These are phyloP conservation scores for Rubia yunnanensis DNA, from an alignment of 257 asterid genomes.

Conservation along the genomic window DNA sequence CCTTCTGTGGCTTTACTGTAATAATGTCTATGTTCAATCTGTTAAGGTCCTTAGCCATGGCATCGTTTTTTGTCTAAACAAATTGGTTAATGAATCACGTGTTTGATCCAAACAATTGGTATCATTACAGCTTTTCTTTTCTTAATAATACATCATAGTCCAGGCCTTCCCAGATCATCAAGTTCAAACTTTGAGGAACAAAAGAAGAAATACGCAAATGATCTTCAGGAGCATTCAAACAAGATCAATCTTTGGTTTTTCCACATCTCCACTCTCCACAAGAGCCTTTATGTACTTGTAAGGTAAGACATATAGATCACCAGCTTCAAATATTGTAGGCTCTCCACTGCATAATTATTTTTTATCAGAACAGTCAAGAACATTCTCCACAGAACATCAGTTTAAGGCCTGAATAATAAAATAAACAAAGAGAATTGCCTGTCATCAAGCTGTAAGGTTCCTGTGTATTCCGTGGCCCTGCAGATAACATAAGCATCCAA, in stretches of 20 bases:
- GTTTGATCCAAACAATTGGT: no score
- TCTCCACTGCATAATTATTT: not conserved
- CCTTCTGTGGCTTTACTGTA: no score
- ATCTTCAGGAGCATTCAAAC: not conserved
- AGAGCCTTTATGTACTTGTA: not conserved
- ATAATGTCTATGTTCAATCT: no score
- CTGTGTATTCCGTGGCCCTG: conserved; percentile 70
- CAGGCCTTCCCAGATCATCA: not conserved
- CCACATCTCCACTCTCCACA: not conserved
- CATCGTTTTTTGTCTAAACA: no score
- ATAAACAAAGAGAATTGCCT: conserved; percentile 29
- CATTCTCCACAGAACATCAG: not conserved
- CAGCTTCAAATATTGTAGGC: not conserved
- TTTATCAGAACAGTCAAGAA: not conserved
- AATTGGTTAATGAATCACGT: no score
- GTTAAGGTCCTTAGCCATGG: no score
- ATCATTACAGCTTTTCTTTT: no score
- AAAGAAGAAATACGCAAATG: not conserved
- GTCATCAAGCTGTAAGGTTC: conserved; percentile 79
- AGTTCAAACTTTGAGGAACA: not conserved
- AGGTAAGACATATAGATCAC: not conserved
- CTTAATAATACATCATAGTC: no score
- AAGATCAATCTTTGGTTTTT: not conserved
- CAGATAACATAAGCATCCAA: conserved; percentile 65
- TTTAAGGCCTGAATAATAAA: not conserved